Conservation (phyloP, 768 basidiomycete genomes). For the Tulasnella sp. region DNA sequence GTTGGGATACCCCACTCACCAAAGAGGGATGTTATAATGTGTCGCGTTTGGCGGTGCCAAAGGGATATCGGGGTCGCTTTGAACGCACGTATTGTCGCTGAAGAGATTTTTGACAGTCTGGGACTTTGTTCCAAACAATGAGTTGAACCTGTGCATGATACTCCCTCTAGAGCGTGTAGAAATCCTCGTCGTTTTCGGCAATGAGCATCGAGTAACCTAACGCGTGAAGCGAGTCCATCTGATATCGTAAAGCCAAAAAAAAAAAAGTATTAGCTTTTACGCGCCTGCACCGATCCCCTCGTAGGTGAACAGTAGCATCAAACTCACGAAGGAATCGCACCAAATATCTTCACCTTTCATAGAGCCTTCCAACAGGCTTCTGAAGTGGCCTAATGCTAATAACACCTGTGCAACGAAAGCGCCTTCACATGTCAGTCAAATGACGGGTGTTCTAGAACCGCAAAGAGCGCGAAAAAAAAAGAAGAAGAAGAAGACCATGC, state of each 20-base stretch:
- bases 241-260: too few relatives aligned
- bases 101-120: not conserved
- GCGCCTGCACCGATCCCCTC: too few relatives aligned
- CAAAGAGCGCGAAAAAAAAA: too few relatives aligned
- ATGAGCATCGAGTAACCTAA: constrained; percentile 5
- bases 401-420: too few relatives aligned
- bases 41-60: not conserved
- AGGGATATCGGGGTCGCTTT: not conserved
- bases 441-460: too few relatives aligned
- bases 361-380: not conserved
- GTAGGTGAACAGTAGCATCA: too few relatives aligned
- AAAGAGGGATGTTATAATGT: not conserved
- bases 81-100: not conserved
- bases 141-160: constrained; percentile 2
- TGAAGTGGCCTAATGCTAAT: not conserved
- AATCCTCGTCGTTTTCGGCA: not conserved
- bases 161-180: not conserved
- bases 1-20: too few relatives aligned
- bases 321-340: not conserved
- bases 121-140: not conserved
- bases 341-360: not conserved
- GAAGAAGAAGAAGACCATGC: too few relatives aligned
- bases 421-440: too few relatives aligned
- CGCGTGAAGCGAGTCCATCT: constrained; percentile 2
- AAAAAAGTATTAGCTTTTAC: too few relatives aligned